A percentile compares a stretch with the other conserved stretches of the same genome.
These are phyloP conservation scores for Pelargonium citronellum DNA, from an alignment of 441 rosid species.

Conservation along the genomic window DNA sequence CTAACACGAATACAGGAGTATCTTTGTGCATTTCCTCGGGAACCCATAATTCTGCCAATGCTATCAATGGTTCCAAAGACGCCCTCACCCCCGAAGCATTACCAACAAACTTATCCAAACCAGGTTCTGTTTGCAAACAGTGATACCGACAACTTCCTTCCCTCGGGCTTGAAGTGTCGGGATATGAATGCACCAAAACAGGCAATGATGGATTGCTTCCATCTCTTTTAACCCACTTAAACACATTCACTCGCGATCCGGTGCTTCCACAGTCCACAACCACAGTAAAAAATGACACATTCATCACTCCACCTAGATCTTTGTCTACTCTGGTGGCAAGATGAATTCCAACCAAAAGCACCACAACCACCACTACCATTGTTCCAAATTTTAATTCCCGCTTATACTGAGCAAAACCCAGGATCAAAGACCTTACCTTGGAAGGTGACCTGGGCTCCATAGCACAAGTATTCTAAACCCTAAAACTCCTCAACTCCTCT, in stretches of 20 bases:
- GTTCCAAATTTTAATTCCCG: constrained; percentile 20
- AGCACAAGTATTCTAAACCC: constrained; percentile 1
- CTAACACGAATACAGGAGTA: constrained; percentile 52
- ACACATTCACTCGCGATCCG: constrained; percentile 50
- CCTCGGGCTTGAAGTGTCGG: constrained; percentile 28
- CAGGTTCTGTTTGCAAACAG: constrained; percentile 58
- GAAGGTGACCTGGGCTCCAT: constrained; percentile 57
- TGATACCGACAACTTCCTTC: constrained; percentile 42
- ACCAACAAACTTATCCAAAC: constrained; percentile 48
- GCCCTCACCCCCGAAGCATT: constrained; percentile 42
- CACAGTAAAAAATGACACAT: constrained; percentile 33
- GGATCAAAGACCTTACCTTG: constrained; percentile 29
- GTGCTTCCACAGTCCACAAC: constrained; percentile 67
- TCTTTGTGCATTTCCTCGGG: constrained; percentile 36
- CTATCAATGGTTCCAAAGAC: constrained; percentile 43
- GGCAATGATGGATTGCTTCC: constrained; percentile 27
- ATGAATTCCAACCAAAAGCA: constrained; percentile 25
- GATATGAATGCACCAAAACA: constrained; percentile 36
- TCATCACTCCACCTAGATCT: constrained; percentile 5
- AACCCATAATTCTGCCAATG: constrained; percentile 37
- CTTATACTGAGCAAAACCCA: constrained; percentile 23
- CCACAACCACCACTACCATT: constrained; percentile 21
- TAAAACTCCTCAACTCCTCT: too few species aligned
- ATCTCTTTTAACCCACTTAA: constrained; percentile 35
- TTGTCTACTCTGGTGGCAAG: constrained; percentile 22